These are phyloP conservation scores for Diplodia seriata DNA, from an alignment of 2,329 filamentous ascomycete species.

Conservation along the genomic window DNA sequence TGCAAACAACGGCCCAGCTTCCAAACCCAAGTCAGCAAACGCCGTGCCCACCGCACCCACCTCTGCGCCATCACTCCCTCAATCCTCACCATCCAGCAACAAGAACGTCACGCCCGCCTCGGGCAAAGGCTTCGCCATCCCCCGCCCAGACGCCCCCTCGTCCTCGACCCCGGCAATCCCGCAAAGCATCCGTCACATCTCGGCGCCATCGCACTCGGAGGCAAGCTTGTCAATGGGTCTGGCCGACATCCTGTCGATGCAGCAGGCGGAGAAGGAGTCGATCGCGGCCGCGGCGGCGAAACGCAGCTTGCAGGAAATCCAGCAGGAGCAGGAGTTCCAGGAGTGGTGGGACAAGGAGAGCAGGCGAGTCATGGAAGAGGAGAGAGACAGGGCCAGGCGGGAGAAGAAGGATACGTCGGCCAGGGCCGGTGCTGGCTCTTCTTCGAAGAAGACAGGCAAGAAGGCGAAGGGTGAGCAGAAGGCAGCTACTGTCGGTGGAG, in stretches of 20 bases:
- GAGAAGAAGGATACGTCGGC: conserved; percentile 40
- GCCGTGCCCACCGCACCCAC: conserved; percentile 36
- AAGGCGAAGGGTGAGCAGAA: conserved; percentile 41
- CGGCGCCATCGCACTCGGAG: conserved; percentile 64
- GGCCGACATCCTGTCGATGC: conserved; percentile 85
- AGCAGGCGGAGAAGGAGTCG: conserved; percentile 81
- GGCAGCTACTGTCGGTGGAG: background rate
- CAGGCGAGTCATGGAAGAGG: conserved; percentile 69
- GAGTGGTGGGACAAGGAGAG: conserved; percentile 95
- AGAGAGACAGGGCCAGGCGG: conserved; percentile 40
- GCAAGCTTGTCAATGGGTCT: conserved; percentile 69
- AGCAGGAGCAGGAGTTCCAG: conserved; percentile 95
- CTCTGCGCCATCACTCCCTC: conserved; percentile 37
- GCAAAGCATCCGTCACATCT: conserved; percentile 57
- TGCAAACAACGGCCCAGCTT: conserved; percentile 42
- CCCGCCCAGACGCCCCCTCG: conserved; percentile 35
- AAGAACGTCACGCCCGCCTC: conserved; percentile 9
- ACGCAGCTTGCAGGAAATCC: conserved; percentile 89
- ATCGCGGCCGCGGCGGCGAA: conserved; percentile 86
- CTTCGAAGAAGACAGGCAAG: conserved; percentile 32
- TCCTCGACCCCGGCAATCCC: conserved; percentile 44
- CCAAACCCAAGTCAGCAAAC: conserved; percentile 40
- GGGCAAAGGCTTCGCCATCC: conserved; percentile 31
- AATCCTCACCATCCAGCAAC: conserved; percentile 32
- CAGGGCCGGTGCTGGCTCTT: conserved; percentile 29